These are phyloP conservation scores for Eucalyptus shirleyi DNA, from an alignment of 345 rosid species.

Conservation along the genomic window DNA sequence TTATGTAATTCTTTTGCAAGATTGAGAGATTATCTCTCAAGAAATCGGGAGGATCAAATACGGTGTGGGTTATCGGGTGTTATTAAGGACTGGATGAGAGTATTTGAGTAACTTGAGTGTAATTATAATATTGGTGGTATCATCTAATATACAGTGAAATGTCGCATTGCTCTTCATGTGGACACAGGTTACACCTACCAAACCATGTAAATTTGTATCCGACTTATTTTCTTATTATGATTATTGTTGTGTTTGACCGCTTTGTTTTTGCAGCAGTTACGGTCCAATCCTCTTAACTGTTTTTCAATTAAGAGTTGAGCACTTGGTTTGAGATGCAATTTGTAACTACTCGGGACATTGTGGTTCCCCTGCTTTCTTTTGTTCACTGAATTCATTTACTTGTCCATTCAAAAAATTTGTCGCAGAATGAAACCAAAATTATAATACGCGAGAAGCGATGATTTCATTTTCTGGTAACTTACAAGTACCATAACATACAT, in stretches of 20 bases:
- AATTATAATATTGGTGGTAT: no score
- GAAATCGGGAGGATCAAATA: neutral
- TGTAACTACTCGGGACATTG: neutral
- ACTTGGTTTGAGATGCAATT: no score
- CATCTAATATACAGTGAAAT: neutral
- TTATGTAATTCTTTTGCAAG: neutral
- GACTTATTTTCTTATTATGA: neutral
- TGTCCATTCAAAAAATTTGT: neutral
- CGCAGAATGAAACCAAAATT: neutral
- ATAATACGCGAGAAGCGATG: neutral
- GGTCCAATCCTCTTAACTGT: no score
- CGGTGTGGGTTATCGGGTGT: neutral
- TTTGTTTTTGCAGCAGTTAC: neutral
- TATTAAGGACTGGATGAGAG: no score
- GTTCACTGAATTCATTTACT: no score
- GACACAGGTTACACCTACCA: neutral
- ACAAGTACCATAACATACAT: neutral
- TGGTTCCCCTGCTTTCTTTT: no score
- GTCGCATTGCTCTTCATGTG: neutral
- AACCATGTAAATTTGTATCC: neutral
- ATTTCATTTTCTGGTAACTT: neutral
- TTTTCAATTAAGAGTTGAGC: no score
- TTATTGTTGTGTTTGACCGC: neutral
- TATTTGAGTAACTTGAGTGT: neutral
- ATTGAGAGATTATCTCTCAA: neutral